Evolutionary conservation across 106 monocot species (phyloP).

Genomic region (Narthecium ossifragum): DNA sequence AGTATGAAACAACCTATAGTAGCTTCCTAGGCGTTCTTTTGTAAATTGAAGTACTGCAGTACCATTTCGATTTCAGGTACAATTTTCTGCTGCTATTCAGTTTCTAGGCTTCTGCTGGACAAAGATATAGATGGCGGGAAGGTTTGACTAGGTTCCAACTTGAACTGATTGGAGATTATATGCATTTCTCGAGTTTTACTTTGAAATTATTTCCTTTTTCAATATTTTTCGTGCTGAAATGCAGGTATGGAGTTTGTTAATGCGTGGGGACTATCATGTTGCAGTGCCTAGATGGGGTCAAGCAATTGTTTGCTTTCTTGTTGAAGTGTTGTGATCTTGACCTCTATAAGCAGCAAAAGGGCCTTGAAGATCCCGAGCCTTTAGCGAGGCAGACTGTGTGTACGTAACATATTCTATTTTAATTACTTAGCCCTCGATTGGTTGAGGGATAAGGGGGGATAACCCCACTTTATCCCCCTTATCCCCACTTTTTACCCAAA

Average conservation of each 20-base stretch:
- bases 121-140: neutral
- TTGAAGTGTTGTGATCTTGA: slow-evolving; percentile 55
- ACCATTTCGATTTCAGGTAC: no score
- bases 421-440: neutral
- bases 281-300: slow-evolving; percentile 50
- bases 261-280: slow-evolving; percentile 46
- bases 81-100: neutral
- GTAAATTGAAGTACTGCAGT: no score
- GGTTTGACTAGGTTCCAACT: neutral
- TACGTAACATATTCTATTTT: slow-evolving; percentile 21
- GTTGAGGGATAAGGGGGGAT: neutral
- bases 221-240: neutral
- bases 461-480: neutral
- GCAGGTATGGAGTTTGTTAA: slow-evolving; percentile 40
- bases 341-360: slow-evolving; percentile 35
- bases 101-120: neutral
- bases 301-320: slow-evolving; percentile 33
- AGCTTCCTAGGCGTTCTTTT: neutral
- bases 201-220: neutral
- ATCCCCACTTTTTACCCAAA: no score
- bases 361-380: slow-evolving; percentile 52
- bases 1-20: neutral
- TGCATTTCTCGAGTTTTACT: neutral
- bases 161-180: neutral
- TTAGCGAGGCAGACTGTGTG: slow-evolving; percentile 64